Conservation (phyloP, 768 basidiomycete genomes). For the Gelatoporia subvermispora region DNA sequence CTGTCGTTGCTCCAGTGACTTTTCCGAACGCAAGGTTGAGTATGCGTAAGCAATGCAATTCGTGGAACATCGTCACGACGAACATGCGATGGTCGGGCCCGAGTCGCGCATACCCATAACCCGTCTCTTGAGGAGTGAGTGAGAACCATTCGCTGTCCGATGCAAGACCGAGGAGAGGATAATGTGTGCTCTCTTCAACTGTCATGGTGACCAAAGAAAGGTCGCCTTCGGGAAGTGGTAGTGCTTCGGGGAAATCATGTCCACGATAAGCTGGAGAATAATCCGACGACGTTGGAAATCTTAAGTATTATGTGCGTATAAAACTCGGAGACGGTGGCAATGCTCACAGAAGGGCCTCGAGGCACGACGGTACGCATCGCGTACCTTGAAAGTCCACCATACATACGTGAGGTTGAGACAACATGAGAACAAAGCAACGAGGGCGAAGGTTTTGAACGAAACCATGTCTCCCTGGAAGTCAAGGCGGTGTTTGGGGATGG, state of each 20-base stretch:
- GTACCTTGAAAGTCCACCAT: too few species aligned
- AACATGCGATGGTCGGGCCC: constrained; percentile 26
- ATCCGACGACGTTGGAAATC: too few species aligned
- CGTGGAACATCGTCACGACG: constrained; percentile 32
- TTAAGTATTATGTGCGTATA: too few species aligned
- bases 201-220: constrained; percentile 2
- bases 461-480: too few species aligned
- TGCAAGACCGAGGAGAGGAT: constrained; percentile 19
- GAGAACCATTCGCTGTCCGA: constrained; percentile 24
- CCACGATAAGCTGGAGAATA: constrained; percentile 22
- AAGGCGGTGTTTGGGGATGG: too few species aligned
- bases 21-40: constrained; percentile 16
- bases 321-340: too few species aligned
- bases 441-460: too few species aligned
- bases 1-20: neutral
- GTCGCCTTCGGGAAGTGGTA: constrained; percentile 14
- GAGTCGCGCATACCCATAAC: constrained; percentile 28
- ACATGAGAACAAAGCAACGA: too few species aligned
- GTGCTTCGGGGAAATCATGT: constrained; percentile 24
- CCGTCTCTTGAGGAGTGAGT: constrained; percentile 15
- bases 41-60: constrained; percentile 32
- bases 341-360: too few species aligned
- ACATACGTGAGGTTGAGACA: too few species aligned
- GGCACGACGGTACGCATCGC: too few species aligned
- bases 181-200: constrained; percentile 28